Evolutionary conservation across 2,329 filamentous ascomycete genomes (phyloP).

Genomic region (Botrytis squamosa): DNA sequence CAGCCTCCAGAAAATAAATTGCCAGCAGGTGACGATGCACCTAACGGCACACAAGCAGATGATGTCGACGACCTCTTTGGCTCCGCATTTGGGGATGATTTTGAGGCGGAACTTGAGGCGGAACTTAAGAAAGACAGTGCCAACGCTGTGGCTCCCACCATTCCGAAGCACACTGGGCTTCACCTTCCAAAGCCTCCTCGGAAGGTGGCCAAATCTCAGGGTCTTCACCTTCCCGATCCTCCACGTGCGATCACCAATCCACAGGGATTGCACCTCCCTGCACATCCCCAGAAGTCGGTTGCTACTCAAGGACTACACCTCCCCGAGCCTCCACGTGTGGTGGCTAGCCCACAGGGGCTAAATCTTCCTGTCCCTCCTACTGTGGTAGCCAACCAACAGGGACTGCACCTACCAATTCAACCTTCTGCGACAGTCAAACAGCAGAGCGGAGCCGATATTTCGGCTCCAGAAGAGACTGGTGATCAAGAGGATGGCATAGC

Average conservation of each 20-base stretch:
- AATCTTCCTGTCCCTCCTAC: not conserved
- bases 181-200: not conserved
- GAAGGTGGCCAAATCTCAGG: not conserved
- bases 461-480: not conserved
- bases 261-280: not conserved
- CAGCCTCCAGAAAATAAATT: fast-evolving
- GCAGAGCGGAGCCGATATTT: fast-evolving
- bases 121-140: not conserved
- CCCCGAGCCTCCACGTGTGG: not conserved
- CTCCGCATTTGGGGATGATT: fast-evolving
- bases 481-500: not conserved
- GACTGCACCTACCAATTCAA: not conserved
- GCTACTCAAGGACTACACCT: not conserved
- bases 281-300: not conserved
- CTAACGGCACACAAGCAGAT: not conserved
- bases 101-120: not conserved
- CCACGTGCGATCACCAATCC: too few relatives aligned
- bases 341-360: fast-evolving
- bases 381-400: fast-evolving
- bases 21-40: not conserved
- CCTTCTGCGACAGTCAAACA: fast-evolving
- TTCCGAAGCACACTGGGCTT: not conserved
- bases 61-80: not conserved
- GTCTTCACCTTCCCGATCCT: not conserved
- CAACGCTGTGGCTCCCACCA: not conserved